Evolutionary conservation across 768 basidiomycete genomes (phyloP).

Genomic region (Macrolepiota albuminosa): DNA sequence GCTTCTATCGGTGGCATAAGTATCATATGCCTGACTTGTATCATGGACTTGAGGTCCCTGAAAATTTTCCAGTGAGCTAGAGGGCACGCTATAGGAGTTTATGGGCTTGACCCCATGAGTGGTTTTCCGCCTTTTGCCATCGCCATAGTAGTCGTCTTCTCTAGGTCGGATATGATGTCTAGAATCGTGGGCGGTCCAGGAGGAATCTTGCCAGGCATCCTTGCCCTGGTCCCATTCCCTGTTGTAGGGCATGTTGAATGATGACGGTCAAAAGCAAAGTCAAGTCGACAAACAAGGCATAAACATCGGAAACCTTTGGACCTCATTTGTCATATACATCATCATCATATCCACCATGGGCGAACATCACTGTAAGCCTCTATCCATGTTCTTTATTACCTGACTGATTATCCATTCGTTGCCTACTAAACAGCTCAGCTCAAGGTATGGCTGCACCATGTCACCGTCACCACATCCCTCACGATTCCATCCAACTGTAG

Average conservation of each 20-base stretch:
- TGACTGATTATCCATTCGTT: slow-evolving; percentile 11
- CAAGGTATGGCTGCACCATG: slow-evolving; percentile 36
- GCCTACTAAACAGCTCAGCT: slow-evolving; percentile 41
- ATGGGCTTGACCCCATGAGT: slow-evolving; percentile 50
- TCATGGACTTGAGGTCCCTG: slow-evolving; percentile 47
- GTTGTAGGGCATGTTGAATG: slow-evolving; percentile 60
- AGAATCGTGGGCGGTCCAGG: slow-evolving; percentile 35
- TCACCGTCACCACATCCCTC: background rate
- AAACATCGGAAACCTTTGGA: slow-evolving; percentile 20
- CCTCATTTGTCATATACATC: slow-evolving; percentile 15
- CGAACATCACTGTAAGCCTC: slow-evolving; percentile 50
- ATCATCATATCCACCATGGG: slow-evolving; percentile 43
- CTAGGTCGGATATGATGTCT: slow-evolving; percentile 44
- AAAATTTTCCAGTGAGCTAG: background rate
- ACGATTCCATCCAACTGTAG: slow-evolving; percentile 17
- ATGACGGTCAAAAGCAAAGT: slow-evolving; percentile 33
- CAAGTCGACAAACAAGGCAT: slow-evolving; percentile 30
- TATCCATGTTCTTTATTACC: background rate
- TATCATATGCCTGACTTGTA: slow-evolving; percentile 43
- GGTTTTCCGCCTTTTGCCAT: slow-evolving; percentile 76
- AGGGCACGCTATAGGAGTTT: background rate
- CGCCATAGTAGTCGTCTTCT: slow-evolving; percentile 66
- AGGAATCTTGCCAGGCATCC: slow-evolving; percentile 47
- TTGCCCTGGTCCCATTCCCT: slow-evolving; percentile 89
- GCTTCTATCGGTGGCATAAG: slow-evolving; percentile 28